phyloP scores from a whole-genome alignment of 2,329 filamentous ascomycete genomes.

The Penicillium sp. region DNA sequence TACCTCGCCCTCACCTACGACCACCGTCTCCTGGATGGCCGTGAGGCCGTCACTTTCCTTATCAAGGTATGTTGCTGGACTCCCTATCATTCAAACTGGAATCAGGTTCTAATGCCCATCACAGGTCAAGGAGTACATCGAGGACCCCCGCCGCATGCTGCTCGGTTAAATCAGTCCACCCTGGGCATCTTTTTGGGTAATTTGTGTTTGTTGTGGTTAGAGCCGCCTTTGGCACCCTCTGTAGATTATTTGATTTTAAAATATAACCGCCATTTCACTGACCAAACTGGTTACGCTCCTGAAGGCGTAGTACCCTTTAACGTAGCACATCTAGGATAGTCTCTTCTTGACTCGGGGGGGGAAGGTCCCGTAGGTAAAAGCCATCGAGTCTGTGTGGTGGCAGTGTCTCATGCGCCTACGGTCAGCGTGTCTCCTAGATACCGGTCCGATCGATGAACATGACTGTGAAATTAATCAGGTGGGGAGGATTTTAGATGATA shows the following conservation, averaged over 20 bases:
- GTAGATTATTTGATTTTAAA: conserved; percentile 40
- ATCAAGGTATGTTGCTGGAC: conserved; percentile 67
- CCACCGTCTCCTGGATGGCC: conserved; percentile 91
- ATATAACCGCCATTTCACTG: conserved; percentile 29
- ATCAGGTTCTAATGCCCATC: conserved; percentile 23
- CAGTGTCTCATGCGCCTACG: background rate
- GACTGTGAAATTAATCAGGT: no score
- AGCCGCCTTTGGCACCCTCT: conserved; percentile 28
- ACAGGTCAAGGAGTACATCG: conserved; percentile 89
- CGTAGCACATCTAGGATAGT: background rate
- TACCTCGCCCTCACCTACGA: conserved; percentile 97
- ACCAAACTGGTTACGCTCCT: conserved; percentile 10
- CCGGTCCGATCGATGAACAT: background rate
- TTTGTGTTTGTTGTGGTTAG: conserved; percentile 25
- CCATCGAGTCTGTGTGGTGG: background rate
- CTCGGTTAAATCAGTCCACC: conserved; percentile 52
- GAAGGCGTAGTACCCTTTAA: background rate
- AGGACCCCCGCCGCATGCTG: conserved; percentile 92
- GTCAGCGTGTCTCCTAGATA: no score
- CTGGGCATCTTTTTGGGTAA: conserved; percentile 14
- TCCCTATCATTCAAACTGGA: background rate
- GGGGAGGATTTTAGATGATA: no score
- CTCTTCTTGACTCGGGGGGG: background rate
- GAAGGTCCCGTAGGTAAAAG: background rate
- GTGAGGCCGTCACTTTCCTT: conserved; percentile 94